Conservation (phyloP, 108 stramenopile genomes). For the Pseudonitzschia pungens region DNA sequence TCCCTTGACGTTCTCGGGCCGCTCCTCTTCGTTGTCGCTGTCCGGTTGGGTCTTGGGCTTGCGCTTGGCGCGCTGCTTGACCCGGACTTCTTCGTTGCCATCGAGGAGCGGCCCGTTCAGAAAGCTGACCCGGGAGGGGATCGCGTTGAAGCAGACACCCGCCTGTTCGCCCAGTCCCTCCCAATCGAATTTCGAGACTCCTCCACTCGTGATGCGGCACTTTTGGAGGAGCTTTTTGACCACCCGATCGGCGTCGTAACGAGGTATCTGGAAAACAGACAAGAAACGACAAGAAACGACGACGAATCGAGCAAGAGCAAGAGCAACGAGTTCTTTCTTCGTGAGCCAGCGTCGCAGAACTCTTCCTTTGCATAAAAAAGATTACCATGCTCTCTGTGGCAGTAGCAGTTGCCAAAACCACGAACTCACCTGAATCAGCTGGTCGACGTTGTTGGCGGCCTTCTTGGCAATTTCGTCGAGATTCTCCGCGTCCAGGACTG, state of each 20-base stretch:
- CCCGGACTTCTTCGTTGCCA: constrained; percentile 39
- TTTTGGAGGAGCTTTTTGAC: constrained; percentile 51
- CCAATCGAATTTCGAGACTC: constrained; percentile 66
- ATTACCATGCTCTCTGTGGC: neutral
- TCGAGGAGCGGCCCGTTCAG: constrained; percentile 62
- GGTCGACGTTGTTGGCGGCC: constrained; percentile 67
- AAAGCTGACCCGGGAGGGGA: constrained; percentile 67
- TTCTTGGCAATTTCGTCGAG: constrained; percentile 61
- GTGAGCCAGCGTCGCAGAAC: too few relatives aligned
- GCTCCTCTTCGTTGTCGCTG: constrained; percentile 56
- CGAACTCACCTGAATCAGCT: constrained; percentile 70
- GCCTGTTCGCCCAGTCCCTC: constrained; percentile 55
- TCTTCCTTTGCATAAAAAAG: too few relatives aligned
- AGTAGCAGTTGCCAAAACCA: neutral
- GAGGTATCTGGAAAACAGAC: constrained; percentile 51
- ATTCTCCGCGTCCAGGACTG: constrained; percentile 87
- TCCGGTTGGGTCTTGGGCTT: constrained; percentile 28
- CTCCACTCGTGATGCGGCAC: constrained; percentile 34
- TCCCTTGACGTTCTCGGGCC: constrained; percentile 53
- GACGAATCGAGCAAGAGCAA: neutral
- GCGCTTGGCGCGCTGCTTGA: constrained; percentile 51
- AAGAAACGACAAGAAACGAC: constrained; percentile 9
- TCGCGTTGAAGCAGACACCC: constrained; percentile 76
- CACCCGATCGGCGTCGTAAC: constrained; percentile 75
- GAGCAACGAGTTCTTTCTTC: too few relatives aligned